phyloP scores from a whole-genome alignment of 2,329 filamentous ascomycete genomes.

The Annulohypoxylon truncatum region DNA sequence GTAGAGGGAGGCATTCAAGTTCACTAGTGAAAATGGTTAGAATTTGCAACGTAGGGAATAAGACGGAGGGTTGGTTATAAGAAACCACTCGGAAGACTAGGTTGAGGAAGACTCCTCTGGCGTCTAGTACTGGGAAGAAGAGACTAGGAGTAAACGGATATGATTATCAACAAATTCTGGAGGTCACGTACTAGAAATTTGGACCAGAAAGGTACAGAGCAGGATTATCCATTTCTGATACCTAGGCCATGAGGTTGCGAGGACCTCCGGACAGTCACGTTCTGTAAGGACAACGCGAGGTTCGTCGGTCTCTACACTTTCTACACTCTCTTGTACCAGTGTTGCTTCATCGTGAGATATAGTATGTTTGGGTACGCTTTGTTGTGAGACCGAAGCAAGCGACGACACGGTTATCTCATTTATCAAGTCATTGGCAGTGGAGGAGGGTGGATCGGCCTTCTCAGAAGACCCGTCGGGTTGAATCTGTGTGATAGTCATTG shows the following conservation, averaged over 20 bases:
- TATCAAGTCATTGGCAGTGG: not conserved
- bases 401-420: not conserved
- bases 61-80: not conserved
- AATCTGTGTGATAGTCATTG: not conserved
- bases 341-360: constrained; percentile 25
- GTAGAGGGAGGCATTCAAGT: constrained; percentile 65
- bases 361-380: constrained; percentile 15
- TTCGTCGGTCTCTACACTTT: not conserved
- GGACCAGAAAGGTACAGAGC: constrained; percentile 62
- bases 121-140: not conserved
- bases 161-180: not conserved
- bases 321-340: not conserved
- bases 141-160: not conserved
- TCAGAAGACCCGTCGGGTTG: not conserved
- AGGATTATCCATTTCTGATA: constrained; percentile 66
- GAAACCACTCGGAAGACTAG: not conserved
- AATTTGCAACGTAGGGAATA: not conserved
- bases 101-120: not conserved
- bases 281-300: constrained; percentile 54
- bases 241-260: constrained; percentile 58
- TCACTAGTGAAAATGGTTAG: constrained; percentile 51
- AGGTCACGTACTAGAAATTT: constrained; percentile 56
- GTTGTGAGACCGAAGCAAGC: not conserved
- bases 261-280: constrained; percentile 59
- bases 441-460: not conserved